These are phyloP conservation scores for Volvariella volvacea DNA, from an alignment of 1,284 basidiomycete genomes.

Conservation along the genomic window DNA sequence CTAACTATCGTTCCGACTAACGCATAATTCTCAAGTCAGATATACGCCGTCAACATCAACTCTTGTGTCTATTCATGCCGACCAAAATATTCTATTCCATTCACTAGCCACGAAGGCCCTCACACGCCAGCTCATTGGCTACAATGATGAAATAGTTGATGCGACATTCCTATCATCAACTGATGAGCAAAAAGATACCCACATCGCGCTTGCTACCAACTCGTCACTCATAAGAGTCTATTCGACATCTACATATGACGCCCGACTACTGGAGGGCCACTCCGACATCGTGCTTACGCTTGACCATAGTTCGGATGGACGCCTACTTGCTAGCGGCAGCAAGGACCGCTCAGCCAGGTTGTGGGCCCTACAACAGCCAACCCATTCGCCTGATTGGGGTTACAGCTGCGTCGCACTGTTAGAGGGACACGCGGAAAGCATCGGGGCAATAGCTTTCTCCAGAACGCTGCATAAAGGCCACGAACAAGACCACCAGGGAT, in stretches of 20 bases:
- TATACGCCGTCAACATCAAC: constrained; percentile 59
- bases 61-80: constrained; percentile 89
- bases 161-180: constrained; percentile 58
- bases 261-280: constrained; percentile 82
- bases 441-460: constrained; percentile 86
- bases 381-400: constrained; percentile 32
- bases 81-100: constrained; percentile 94
- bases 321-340: constrained; percentile 82
- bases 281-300: constrained; percentile 88
- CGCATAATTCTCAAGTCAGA: constrained; percentile 30
- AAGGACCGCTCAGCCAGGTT: constrained; percentile 89
- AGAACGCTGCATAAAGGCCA: constrained; percentile 15
- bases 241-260: constrained; percentile 65
- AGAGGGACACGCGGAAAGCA: constrained; percentile 91
- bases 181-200: constrained; percentile 40
- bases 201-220: constrained; percentile 93
- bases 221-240: constrained; percentile 90
- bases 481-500: constrained; percentile 31
- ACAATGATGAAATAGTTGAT: constrained; percentile 98
- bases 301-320: constrained; percentile 60
- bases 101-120: constrained; percentile 58
- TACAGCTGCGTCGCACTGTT: constrained; percentile 86
- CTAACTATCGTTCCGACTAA: constrained; percentile 13
- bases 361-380: constrained; percentile 48
- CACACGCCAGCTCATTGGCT: constrained; percentile 89